Evolutionary conservation across 352 stramenopile genomes (phyloP).

Genomic region (Phytophthora brassicae): DNA sequence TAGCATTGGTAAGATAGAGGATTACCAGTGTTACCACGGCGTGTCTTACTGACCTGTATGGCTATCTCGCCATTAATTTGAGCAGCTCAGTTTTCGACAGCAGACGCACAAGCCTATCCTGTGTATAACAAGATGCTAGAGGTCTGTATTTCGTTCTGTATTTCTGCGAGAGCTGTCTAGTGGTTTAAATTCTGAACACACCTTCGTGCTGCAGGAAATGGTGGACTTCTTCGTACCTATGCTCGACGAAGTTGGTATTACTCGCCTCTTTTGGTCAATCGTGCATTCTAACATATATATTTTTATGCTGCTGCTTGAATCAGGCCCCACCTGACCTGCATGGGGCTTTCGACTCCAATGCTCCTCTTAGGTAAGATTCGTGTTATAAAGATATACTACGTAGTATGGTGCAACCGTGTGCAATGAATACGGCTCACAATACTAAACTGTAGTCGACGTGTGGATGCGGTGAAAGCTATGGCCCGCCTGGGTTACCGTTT

Average conservation of each 20-base stretch:
- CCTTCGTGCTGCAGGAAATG: constrained; percentile 46
- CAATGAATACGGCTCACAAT: neutral
- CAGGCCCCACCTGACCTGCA: constrained; percentile 75
- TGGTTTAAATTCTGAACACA: neutral
- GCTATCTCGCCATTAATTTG: neutral
- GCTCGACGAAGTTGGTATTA: constrained; percentile 66
- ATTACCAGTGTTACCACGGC: neutral
- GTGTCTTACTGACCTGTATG: neutral
- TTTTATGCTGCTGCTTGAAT: neutral
- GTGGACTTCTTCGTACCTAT: constrained; percentile 83
- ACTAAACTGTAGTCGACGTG: constrained; percentile 45
- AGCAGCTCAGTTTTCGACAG: constrained; percentile 79
- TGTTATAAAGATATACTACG: too few relatives aligned
- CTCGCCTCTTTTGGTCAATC: neutral
- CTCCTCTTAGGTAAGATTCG: constrained; percentile 41
- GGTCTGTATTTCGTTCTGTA: constrained; percentile 33
- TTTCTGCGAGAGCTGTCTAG: neutral
- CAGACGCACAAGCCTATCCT: constrained; percentile 78
- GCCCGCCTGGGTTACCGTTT: constrained; percentile 61
- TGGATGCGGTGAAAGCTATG: constrained; percentile 72
- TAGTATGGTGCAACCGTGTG: neutral
- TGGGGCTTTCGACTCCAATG: constrained; percentile 57
- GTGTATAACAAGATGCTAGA: constrained; percentile 84
- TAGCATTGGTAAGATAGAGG: constrained; percentile 56
- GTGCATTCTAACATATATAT: neutral